Evolutionary conservation across 2,329 filamentous ascomycete genomes (phyloP).

Genomic region (Emydomyces testavorans): DNA sequence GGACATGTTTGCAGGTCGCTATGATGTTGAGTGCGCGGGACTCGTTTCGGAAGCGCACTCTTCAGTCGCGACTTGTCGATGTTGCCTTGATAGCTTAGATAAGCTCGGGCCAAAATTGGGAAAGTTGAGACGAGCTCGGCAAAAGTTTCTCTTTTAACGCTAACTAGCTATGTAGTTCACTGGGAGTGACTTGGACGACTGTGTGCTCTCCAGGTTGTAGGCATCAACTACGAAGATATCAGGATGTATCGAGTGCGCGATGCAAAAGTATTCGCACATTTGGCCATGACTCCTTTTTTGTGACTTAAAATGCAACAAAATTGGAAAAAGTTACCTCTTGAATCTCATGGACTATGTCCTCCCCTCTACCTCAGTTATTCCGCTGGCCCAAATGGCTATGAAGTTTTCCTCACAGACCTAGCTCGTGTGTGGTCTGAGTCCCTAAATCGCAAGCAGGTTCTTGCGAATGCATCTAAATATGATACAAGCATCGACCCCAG

Average conservation of each 20-base stretch:
- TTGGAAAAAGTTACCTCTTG: constrained; percentile 29
- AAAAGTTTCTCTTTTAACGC: background rate
- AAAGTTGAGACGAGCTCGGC: constrained; percentile 10
- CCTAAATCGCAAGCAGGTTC: constrained; percentile 37
- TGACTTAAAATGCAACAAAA: constrained; percentile 22
- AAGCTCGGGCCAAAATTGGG: background rate
- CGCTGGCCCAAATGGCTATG: constrained; percentile 35
- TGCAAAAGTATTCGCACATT: too few species aligned
- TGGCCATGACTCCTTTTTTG: background rate
- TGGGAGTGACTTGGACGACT: too few species aligned
- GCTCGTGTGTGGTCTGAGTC: constrained; percentile 47
- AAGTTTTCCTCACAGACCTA: constrained; percentile 47
- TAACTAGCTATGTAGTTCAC: background rate
- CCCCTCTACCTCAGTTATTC: constrained; percentile 32
- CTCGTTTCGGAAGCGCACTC: background rate
- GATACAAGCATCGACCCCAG: constrained; percentile 50
- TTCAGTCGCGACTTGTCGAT: background rate
- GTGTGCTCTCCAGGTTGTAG: background rate
- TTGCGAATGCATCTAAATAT: constrained; percentile 38
- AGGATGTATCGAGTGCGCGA: too few species aligned
- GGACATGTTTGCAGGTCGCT: constrained; percentile 23
- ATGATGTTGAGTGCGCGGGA: background rate
- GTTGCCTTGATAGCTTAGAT: background rate
- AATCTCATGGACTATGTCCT: constrained; percentile 21
- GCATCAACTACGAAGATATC: background rate